Evolutionary conservation across 2,329 filamentous ascomycete species (phyloP), one percentile per base, ranked within the genome.

Genomic region (Botrytis fragariae): DNA sequence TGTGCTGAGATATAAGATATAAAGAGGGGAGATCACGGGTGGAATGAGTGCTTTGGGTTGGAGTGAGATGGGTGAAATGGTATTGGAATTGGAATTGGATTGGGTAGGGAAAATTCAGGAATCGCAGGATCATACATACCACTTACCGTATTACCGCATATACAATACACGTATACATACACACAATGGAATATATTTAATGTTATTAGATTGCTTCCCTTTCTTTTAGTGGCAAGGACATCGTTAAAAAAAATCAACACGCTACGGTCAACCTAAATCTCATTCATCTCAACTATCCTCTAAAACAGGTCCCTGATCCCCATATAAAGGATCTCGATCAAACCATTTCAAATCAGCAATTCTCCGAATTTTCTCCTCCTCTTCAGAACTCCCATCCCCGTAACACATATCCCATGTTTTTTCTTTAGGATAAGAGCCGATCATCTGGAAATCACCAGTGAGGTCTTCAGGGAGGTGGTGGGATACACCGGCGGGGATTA

Each of bases 121-220:
- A 25, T 8, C 7, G 32, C 18, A 20, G 57, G 65, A 42, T 57
- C 18, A 54, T 68, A 68, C n/a, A 54, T 68, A 68, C 45, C 63
- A 67, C 32, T 63, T 63, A 62, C 22, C 32, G 25, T 29, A 62
- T 16, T 63, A 70, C 65, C n/a, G 29, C 35, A 32, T 51, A 32
- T 68, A 57, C 48, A 25, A 35, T 37, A 48, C 65, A 39, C 37
- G 51, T 59, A 69, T 59, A 69, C 45, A 69, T 69, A 39, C 45
- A 51, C 51, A 25, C 25, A 69, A 69, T 69, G 65, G 48, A 69
- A 69, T 57, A 57, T 69, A 57, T 57, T 57, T 69, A 64, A 64
- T 57, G 29, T 67, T 48, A 51, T 48, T 62, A 29, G n/a, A 57
- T 29, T 57, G 51, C 14, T 18, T 57, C 7, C 51, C 14, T 8